phyloP scores from a whole-genome alignment of 139 green algal genomes.

The Limnomonas spitsbergensis region DNA sequence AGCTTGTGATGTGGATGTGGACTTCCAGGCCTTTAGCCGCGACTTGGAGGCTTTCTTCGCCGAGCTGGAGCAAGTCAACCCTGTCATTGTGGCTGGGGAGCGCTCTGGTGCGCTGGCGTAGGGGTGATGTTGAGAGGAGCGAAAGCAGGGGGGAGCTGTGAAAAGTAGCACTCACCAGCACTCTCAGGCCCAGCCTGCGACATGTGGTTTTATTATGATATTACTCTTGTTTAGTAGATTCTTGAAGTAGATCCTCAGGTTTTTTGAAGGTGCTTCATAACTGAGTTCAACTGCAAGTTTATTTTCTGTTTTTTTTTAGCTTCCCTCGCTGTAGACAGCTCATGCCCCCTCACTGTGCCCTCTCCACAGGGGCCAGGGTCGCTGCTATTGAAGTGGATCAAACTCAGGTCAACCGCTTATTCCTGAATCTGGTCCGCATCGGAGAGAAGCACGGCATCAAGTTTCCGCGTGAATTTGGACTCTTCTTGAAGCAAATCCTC shows the following conservation, averaged over 20 bases:
- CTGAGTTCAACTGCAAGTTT: no score
- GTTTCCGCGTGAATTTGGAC: conserved; percentile 73
- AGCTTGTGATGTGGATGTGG: conserved; percentile 51
- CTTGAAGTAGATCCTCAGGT: no score
- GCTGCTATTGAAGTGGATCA: conserved; percentile 69
- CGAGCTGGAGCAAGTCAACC: conserved; percentile 62
- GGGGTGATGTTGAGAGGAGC: background rate
- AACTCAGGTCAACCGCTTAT: conserved; percentile 75
- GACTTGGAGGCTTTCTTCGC: conserved; percentile 57
- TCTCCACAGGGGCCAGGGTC: background rate
- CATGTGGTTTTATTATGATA: no score
- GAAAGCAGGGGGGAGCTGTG: no score
- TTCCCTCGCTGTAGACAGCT: no score
- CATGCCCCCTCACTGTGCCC: no score
- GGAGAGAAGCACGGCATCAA: conserved; percentile 77
- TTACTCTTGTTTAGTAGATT: no score
- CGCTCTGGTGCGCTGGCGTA: background rate
- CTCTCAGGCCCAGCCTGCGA: no score
- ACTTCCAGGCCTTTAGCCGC: conserved; percentile 51
- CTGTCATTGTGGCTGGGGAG: conserved; percentile 38
- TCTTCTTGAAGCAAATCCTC: conserved; percentile 96
- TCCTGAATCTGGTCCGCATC: conserved; percentile 79
- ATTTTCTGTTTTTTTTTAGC: no score
- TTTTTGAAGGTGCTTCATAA: no score
- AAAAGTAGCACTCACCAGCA: no score